Evolutionary conservation across 1,139 yeast genomes (phyloP), one percentile per base, ranked within the genome.

Genomic region (Trichomonascaceae sp.): DNA sequence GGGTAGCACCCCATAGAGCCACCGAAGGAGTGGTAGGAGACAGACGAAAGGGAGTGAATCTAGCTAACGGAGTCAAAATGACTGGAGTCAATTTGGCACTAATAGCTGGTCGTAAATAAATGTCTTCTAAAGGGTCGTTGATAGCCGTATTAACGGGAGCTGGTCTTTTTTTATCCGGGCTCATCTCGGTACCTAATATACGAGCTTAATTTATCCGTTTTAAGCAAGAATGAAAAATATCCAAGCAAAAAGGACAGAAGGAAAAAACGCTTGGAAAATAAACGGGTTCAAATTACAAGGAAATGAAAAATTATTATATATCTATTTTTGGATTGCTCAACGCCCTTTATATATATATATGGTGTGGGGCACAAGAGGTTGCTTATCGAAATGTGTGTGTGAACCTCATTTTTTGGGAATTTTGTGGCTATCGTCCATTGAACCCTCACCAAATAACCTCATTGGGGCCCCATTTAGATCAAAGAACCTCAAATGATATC

Each of bases 161-260:
- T 10, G 50, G 50, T 4, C 50, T 32, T 17, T 39, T 47, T 18
- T 47, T 47, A n/a, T 43, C 36, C 15, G 50, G 50, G 41, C 45
- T 47, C 50, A 47, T 46, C 17, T 13, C 41, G 32, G 32, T 27
- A 27, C 32, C 32, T 27, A 27, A 27, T 27, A 27, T 27, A 27
- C 32, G 32, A 27, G 32, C 32, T 27, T 27, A 27, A 27, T 27
- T 27, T 27, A 27, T 27, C 32, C 32, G 32, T 27, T 3, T 22
- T n/a, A n/a, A n/a, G n/a, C n/a, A n/a, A n/a, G 24, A 22, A 22
- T 4, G 6, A 22, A 22, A 22, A 22, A 22, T 3, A 6, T 22
- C 24, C 24, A 22, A 22, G 24, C 24, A 22, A 3, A 22, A 22
- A 22, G 24, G 6, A 22, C 3, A 22, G 6, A 13, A 32, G 24